phyloP scores from a whole-genome alignment of 768 basidiomycete species.

The Pleurotus sapidus region DNA sequence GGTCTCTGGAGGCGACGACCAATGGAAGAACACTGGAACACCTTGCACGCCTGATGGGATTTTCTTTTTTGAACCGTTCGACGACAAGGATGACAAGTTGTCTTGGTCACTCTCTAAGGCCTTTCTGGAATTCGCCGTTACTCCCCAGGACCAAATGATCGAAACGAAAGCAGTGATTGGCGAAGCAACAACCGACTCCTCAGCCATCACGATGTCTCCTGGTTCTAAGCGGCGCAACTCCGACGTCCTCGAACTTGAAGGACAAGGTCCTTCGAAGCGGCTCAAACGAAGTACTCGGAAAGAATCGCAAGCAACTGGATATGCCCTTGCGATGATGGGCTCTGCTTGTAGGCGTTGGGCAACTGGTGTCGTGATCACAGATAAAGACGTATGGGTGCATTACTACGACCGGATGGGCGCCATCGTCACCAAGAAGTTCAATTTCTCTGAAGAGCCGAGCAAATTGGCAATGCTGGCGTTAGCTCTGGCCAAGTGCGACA shows the following conservation, averaged over 20 bases:
- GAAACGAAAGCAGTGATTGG: too few species aligned
- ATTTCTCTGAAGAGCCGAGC: constrained; percentile 13
- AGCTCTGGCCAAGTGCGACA: neutral
- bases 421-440: constrained; percentile 14
- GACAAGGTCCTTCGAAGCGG: too few species aligned
- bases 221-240: too few species aligned
- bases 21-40: neutral
- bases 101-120: too few species aligned
- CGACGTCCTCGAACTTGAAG: too few species aligned
- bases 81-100: neutral
- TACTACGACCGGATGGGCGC: constrained; percentile 24
- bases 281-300: neutral
- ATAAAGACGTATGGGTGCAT: constrained; percentile 16
- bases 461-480: constrained; percentile 16
- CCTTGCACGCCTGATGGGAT: neutral
- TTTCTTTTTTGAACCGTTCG: neutral
- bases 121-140: too few species aligned
- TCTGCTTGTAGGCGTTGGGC: constrained; percentile 14
- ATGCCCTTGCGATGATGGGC: constrained; percentile 14
- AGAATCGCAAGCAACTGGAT: constrained; percentile 7
- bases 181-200: too few species aligned
- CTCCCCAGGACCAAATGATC: too few species aligned
- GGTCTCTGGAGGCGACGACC: neutral
- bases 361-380: constrained; percentile 18
- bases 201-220: too few species aligned